Percentiles rank a stretch among this genome's conserved stretches.
phyloP scores from a whole-genome alignment of 257 asterid species.

The Cynanchum wilfordii region DNA sequence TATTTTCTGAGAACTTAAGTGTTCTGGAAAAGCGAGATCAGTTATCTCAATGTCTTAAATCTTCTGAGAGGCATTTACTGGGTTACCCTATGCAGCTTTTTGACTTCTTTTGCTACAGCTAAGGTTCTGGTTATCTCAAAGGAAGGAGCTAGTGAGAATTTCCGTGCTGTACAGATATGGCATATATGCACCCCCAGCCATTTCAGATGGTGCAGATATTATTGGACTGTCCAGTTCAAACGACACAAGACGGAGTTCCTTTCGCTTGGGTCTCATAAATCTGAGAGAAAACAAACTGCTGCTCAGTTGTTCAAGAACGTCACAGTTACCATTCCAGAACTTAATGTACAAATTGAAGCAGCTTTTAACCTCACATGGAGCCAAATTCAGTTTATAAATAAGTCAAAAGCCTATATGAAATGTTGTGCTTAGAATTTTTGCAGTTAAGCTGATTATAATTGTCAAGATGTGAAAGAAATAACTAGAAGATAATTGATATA shows the following conservation, averaged over 20 bases:
- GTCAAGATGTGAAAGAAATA: background rate
- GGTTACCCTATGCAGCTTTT: background rate
- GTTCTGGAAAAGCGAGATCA: slow-evolving; percentile 7
- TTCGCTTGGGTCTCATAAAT: slow-evolving; percentile 70
- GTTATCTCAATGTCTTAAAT: background rate
- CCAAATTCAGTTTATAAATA: slow-evolving; percentile 53
- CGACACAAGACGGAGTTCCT: slow-evolving; percentile 57
- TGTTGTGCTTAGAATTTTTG: background rate
- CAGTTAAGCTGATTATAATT: background rate
- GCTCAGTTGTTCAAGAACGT: slow-evolving; percentile 36
- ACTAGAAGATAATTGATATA: background rate
- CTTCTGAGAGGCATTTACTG: background rate
- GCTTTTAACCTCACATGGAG: slow-evolving; percentile 63
- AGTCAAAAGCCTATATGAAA: slow-evolving; percentile 22
- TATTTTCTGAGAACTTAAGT: slow-evolving; percentile 21
- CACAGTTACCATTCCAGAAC: slow-evolving; percentile 40
- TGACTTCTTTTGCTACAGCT: slow-evolving; percentile 31
- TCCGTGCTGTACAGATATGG: slow-evolving; percentile 71
- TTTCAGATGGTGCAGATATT: slow-evolving; percentile 63
- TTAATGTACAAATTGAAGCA: slow-evolving; percentile 36
- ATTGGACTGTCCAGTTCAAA: slow-evolving; percentile 82
- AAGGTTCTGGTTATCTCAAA: slow-evolving; percentile 44
- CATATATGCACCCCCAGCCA: slow-evolving; percentile 61
- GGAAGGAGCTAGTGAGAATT: slow-evolving; percentile 82
- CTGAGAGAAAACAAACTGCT: slow-evolving; percentile 49